phyloP scores from a whole-genome alignment of 768 basidiomycete species.

The Tulasnella sp. region DNA sequence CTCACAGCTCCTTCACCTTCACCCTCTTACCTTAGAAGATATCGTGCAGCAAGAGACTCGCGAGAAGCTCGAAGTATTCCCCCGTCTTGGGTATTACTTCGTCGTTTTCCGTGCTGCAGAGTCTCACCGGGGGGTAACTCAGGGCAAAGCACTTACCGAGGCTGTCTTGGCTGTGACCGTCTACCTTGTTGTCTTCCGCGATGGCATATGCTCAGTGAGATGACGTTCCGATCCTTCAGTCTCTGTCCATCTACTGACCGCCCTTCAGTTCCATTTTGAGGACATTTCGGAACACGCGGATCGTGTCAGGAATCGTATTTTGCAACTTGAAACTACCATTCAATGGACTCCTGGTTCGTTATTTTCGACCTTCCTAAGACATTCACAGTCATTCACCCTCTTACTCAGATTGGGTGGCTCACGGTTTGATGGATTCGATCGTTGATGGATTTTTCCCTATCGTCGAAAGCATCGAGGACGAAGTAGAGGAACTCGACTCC shows the following conservation, averaged over 20 bases:
- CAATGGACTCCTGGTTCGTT: slow-evolving; percentile 59
- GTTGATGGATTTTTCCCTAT: slow-evolving; percentile 90
- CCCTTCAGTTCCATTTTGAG: slow-evolving; percentile 70
- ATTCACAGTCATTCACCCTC: not conserved
- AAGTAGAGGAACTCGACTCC: slow-evolving; percentile 65
- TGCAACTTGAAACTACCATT: slow-evolving; percentile 45
- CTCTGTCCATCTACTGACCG: not conserved
- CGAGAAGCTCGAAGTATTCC: slow-evolving; percentile 83
- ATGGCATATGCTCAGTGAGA: slow-evolving; percentile 69
- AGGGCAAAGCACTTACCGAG: slow-evolving; percentile 22
- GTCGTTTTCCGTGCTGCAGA: slow-evolving; percentile 77
- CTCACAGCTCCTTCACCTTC: slow-evolving; percentile 63
- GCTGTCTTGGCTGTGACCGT: slow-evolving; percentile 64
- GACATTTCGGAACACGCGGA: slow-evolving; percentile 80
- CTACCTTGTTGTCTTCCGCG: slow-evolving; percentile 80
- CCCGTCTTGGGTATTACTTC: slow-evolving; percentile 84
- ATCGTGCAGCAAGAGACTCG: slow-evolving; percentile 82
- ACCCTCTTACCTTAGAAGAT: slow-evolving; percentile 88
- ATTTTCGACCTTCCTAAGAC: not conserved
- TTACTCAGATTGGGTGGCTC: slow-evolving; percentile 77
- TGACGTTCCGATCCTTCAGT: not conserved
- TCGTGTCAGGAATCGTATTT: slow-evolving; percentile 58
- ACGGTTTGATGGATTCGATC: slow-evolving; percentile 82
- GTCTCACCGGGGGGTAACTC: slow-evolving; percentile 18
- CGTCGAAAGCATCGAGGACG: slow-evolving; percentile 64